phyloP scores from a whole-genome alignment of 73 alveolate genomes.

The Stentor roeselii region DNA sequence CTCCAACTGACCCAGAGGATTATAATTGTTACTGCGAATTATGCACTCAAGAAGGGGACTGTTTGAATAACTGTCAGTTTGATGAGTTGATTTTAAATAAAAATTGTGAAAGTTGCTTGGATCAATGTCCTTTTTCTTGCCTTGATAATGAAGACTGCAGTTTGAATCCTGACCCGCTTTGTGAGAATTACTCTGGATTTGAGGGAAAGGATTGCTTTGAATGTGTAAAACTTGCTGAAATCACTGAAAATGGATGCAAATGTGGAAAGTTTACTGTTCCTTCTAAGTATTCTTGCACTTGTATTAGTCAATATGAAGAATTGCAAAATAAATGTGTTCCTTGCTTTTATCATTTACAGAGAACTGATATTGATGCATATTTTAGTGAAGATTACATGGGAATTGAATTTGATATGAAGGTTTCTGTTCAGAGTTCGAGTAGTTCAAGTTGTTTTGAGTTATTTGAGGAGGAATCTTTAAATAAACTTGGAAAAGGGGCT shows the following conservation, averaged over 20 bases:
- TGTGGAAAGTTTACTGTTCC: not conserved
- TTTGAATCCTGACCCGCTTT: not conserved
- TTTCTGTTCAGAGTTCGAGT: not conserved
- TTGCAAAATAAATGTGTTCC: not conserved
- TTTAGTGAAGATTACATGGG: not conserved
- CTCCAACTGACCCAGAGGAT: not conserved
- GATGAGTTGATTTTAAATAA: not conserved
- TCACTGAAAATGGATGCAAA: not conserved
- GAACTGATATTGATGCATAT: not conserved
- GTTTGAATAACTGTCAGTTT: not conserved
- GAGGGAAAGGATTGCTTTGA: not conserved
- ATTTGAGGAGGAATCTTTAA: not conserved
- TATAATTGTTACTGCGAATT: not conserved
- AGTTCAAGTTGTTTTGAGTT: not conserved
- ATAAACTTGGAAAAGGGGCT: not conserved
- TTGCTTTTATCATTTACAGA: conserved; percentile 17
- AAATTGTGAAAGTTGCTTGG: not conserved
- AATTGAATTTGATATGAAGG: not conserved
- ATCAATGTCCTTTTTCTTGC: not conserved
- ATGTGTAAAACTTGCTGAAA: not conserved
- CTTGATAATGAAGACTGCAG: not conserved
- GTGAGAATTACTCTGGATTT: not conserved
- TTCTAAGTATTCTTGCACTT: not conserved
- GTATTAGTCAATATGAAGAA: not conserved
- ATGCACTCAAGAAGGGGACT: not conserved